Percentiles rank a stretch among this genome's conserved stretches.
Conservation (phyloP, 1,284 basidiomycete species). For the Dichomitus squalens region DNA sequence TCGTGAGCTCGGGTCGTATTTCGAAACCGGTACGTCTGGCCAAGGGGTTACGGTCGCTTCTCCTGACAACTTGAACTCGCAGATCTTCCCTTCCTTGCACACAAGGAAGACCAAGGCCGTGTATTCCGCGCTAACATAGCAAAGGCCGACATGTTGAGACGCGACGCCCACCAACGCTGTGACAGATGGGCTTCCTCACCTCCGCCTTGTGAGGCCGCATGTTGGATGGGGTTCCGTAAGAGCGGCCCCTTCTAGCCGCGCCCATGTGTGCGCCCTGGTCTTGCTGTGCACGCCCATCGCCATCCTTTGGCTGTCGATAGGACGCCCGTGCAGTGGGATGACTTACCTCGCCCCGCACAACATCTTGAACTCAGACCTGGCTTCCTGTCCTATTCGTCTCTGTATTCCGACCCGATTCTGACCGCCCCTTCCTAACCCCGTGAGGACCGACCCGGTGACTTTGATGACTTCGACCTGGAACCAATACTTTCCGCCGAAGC, state of each 20-base stretch:
- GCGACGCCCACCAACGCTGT: background rate
- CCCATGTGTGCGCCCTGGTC: background rate
- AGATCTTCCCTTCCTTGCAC: background rate
- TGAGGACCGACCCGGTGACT: background rate
- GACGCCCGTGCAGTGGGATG: no score
- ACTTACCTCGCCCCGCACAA: background rate
- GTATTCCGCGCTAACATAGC: background rate
- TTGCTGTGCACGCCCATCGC: background rate
- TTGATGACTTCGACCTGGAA: background rate
- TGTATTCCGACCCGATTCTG: no score
- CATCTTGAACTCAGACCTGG: no score
- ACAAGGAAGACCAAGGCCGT: background rate
- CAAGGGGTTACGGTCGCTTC: no score
- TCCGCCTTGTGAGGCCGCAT: background rate
- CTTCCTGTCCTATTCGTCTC: no score
- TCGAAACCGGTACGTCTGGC: no score
- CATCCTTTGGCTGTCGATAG: no score
- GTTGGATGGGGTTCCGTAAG: background rate
- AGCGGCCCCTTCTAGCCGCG: background rate
- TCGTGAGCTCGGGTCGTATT: no score
- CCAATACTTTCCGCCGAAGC: conserved; percentile 1
- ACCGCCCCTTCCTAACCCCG: background rate
- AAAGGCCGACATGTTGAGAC: background rate
- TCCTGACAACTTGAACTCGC: background rate
- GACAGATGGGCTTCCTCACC: no score